Conservation (phyloP, 306 rosid genomes). For the Gastrolobium villosum region DNA sequence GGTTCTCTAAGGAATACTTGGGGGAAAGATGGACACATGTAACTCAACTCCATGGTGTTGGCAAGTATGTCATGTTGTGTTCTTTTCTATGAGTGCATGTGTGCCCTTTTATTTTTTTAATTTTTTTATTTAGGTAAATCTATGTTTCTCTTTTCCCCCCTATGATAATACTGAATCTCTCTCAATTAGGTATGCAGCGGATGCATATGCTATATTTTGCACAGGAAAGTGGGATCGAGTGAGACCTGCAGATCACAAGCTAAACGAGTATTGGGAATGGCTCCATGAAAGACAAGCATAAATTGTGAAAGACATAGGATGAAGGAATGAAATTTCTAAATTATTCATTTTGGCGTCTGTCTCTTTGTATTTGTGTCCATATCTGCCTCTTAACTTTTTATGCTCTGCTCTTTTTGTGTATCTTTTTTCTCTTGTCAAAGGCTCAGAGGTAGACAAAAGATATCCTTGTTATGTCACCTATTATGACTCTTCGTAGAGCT, state of each 20-base stretch:
- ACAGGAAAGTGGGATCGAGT: conserved; percentile 66
- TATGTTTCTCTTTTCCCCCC: background rate
- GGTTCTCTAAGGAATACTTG: conserved; percentile 69
- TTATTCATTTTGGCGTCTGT: background rate
- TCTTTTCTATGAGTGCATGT: no score
- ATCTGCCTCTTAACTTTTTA: background rate
- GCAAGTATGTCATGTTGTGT: conserved; percentile 59
- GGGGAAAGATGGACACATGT: conserved; percentile 73
- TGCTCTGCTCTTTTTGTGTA: background rate
- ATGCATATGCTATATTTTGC: conserved; percentile 73
- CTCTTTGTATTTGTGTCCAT: background rate
- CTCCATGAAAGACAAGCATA: conserved; percentile 30
- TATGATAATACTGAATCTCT: background rate
- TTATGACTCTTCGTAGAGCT: no score
- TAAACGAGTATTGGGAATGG: conserved; percentile 65
- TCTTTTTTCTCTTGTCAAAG: no score
- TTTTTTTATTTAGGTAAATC: background rate
- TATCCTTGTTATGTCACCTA: no score
- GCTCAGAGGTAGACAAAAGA: no score
- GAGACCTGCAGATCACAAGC: conserved; percentile 58
- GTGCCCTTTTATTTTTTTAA: no score
- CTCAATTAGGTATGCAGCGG: conserved; percentile 69
- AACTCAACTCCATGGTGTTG: conserved; percentile 80
- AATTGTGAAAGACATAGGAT: background rate
- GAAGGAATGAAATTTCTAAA: background rate